phyloP scores from a whole-genome alignment of 2,329 filamentous ascomycete genomes.

The Leptographium procerum region DNA sequence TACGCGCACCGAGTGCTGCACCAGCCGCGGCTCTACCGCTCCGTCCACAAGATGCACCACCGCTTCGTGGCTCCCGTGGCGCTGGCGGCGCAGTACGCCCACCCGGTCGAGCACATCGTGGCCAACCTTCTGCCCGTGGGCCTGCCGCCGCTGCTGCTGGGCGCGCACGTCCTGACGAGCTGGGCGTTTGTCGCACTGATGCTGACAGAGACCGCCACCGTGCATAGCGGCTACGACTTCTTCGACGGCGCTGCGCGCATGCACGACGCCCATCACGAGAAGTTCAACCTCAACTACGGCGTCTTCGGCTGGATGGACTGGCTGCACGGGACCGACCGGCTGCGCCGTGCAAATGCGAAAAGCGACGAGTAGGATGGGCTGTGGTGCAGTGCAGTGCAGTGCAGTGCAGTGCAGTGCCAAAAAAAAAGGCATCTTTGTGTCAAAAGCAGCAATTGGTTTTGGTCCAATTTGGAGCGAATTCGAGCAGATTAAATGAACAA shows the following conservation, averaged over 20 bases:
- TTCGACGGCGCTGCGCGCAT: conserved; percentile 32
- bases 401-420: no score
- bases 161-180: conserved; percentile 38
- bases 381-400: background rate
- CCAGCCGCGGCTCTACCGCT: conserved; percentile 32
- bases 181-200: conserved; percentile 37
- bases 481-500: no score
- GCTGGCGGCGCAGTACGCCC: conserved; percentile 43
- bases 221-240: conserved; percentile 48
- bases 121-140: conserved; percentile 41
- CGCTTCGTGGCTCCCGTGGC: conserved; percentile 43
- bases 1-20: conserved; percentile 44
- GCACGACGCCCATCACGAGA: conserved; percentile 48
- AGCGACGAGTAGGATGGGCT: background rate
- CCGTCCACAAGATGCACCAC: conserved; percentile 46
- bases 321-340: conserved; percentile 35
- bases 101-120: conserved; percentile 43
- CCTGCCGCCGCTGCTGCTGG: conserved; percentile 33
- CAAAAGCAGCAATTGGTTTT: background rate
- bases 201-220: conserved; percentile 39
- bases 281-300: conserved; percentile 42
- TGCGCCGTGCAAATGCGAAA: background rate
- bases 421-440: background rate
- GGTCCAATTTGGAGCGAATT: no score
- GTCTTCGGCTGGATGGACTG: conserved; percentile 41